Evolutionary conservation across 2,329 filamentous ascomycete genomes (phyloP), one percentile per base, ranked within the genome.

Genomic region (Xylaria sp.): DNA sequence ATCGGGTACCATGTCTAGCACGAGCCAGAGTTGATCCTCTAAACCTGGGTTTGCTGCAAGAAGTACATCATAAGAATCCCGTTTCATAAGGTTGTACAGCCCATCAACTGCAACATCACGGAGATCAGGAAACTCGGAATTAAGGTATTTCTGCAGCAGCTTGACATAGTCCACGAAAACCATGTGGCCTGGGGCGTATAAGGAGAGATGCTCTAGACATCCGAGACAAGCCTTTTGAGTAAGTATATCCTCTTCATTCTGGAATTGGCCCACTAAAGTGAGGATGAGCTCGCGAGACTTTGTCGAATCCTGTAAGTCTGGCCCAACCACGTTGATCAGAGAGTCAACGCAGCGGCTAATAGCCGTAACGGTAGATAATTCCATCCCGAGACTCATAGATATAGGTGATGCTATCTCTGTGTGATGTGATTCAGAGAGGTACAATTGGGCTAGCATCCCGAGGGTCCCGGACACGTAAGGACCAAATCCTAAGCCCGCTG

Each of bases 261-360:
- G 90, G 75, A 98, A 96, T 72, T 97, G 91, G 3, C 89, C 87
- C 3, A 98, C 90, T 9, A 99, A 85, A 0, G 91, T 96, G 69
- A 98, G 86, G 59, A 98, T 96, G 63, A 99, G 86, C 77, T 97
- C 94, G 72, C 96, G 86, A n/a, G 93, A 93, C 80, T 97, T 97
- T 3, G 89, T 89, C 72, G 96, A 89, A 76, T 98, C 96, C 79
- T 98, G 96, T 26, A 99, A 83, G 80, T 99, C 97, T 0, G 96
- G 96, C 0, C 96, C 96, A 11, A 99, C 86, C 10, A 99, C 96
- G 74, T 98, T 98, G 81, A 99, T 94, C 28, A 97, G 86, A n/a
- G 94, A 96, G 80, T 98, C 94, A 36, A 97, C 90, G 74, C 93
- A 97, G 74, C 93, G 90, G 38, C 93, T 92, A 69, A 98, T 90